phyloP scores from a whole-genome alignment of 2,329 filamentous ascomycete genomes.

The Arthrobotrys iridis region DNA sequence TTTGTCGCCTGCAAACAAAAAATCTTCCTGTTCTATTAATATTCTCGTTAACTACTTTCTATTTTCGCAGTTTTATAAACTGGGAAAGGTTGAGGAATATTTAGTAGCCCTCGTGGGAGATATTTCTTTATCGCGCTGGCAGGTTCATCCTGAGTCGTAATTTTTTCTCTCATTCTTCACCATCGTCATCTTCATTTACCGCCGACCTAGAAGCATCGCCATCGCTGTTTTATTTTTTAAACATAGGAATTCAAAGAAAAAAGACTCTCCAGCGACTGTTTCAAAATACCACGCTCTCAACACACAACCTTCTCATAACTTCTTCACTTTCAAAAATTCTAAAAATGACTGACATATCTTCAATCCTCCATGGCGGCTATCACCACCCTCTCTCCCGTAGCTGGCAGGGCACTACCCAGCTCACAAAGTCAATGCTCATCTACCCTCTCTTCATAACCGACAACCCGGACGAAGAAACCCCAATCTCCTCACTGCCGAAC shows the following conservation, averaged over 20 bases:
- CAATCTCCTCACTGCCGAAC: constrained; percentile 89
- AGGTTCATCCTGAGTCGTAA: too few species aligned
- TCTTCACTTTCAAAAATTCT: neutral
- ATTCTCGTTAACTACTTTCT: too few species aligned
- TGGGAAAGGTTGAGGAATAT: too few species aligned
- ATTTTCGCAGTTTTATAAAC: too few species aligned
- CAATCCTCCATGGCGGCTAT: constrained; percentile 84
- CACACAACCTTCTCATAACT: neutral
- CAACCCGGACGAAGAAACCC: constrained; percentile 87
- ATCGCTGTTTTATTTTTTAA: too few species aligned
- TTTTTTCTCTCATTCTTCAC: too few species aligned
- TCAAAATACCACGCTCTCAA: constrained; percentile 40
- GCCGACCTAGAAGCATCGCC: too few species aligned
- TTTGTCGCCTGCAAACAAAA: neutral
- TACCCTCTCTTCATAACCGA: constrained; percentile 98
- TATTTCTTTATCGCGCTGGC: too few species aligned
- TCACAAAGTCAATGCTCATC: constrained; percentile 98
- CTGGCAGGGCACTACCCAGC: constrained; percentile 85
- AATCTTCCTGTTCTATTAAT: neutral
- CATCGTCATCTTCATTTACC: too few species aligned
- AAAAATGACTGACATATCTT: constrained; percentile 72
- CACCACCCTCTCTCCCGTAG: constrained; percentile 79
- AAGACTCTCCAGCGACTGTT: too few species aligned
- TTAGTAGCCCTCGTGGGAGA: too few species aligned
- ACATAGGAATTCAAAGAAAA: too few species aligned